phyloP scores from a whole-genome alignment of 345 rosid species.

The Durio zibethinus region DNA sequence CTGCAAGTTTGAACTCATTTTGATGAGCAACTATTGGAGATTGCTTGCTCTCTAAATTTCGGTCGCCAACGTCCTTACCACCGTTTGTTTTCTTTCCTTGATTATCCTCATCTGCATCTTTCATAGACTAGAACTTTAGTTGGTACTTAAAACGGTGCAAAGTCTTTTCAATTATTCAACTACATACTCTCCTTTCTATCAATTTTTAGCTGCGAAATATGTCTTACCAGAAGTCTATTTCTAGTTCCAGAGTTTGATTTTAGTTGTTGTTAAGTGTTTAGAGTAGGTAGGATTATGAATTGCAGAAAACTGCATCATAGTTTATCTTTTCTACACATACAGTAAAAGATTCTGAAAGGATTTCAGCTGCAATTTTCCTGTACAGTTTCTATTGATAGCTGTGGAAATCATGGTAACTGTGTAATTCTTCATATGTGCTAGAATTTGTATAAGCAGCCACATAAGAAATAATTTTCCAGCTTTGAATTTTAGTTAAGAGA shows the following conservation, averaged over 20 bases:
- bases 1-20: slow-evolving; percentile 4
- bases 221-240: not conserved
- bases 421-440: not conserved
- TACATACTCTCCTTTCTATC: not conserved
- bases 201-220: not conserved
- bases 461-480: not conserved
- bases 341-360: not conserved
- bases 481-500: not conserved
- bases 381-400: not conserved
- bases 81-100: not conserved
- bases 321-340: not conserved
- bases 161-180: not conserved
- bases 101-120: not conserved
- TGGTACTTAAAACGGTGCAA: not conserved
- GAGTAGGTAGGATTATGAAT: not conserved
- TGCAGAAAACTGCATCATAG: not conserved
- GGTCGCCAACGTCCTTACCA: not conserved
- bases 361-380: not conserved
- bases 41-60: not conserved
- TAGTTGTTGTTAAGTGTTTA: not conserved
- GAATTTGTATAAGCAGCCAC: not conserved
- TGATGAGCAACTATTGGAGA: not conserved
- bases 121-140: not conserved
- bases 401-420: slow-evolving; percentile 1
- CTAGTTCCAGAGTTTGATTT: not conserved